phyloP scores from a whole-genome alignment of 1,284 basidiomycete species.

The Tilletia walkeri region DNA sequence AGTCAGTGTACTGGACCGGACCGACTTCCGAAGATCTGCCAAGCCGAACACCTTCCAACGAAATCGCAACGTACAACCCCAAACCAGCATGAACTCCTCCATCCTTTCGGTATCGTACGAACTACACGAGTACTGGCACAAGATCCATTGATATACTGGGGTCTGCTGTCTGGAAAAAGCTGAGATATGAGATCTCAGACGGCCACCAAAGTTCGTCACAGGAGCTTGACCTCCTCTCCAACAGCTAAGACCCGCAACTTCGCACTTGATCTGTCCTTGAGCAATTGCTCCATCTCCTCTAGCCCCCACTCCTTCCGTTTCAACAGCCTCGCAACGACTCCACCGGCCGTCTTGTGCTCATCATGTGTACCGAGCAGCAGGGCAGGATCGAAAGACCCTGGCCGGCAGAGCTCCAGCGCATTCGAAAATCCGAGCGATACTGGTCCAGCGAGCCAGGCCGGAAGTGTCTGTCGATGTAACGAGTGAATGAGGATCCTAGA shows the following conservation, averaged over 20 bases:
- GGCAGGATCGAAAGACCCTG: background rate
- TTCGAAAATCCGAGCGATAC: slow-evolving; percentile 21
- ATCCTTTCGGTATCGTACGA: too few relatives aligned
- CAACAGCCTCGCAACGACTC: slow-evolving; percentile 14
- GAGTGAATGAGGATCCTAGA: slow-evolving; percentile 17
- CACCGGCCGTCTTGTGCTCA: slow-evolving; percentile 21
- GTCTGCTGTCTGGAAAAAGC: too few relatives aligned
- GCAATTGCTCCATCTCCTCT: background rate
- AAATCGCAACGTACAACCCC: too few relatives aligned
- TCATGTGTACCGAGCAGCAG: slow-evolving; percentile 23
- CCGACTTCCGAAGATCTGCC: too few relatives aligned
- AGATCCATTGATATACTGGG: too few relatives aligned
- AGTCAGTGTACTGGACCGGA: too few relatives aligned
- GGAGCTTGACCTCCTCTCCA: background rate
- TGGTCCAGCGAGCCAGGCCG: slow-evolving; percentile 19
- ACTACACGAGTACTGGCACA: too few relatives aligned
- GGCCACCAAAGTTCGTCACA: background rate
- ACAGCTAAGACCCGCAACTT: background rate
- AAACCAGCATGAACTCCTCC: too few relatives aligned
- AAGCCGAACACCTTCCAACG: too few relatives aligned
- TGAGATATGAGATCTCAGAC: too few relatives aligned
- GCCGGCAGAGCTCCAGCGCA: background rate
- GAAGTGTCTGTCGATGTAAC: slow-evolving; percentile 19
- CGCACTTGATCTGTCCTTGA: background rate
- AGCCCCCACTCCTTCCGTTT: background rate